Conservation (phyloP, 345 rosid genomes). For the Citrus cavaleriei region DNA sequence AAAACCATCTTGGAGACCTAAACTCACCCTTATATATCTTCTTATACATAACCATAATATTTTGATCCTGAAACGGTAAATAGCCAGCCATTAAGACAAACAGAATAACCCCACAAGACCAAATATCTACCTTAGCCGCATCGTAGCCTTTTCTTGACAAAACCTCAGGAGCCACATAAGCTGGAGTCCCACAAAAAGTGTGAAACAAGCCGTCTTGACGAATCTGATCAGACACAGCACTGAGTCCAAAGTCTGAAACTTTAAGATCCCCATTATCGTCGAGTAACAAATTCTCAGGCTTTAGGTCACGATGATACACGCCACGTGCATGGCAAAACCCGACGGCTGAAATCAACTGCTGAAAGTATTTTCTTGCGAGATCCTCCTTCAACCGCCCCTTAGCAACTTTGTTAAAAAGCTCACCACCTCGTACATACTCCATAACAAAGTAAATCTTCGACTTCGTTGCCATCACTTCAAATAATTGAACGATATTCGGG, state of each 20-base stretch:
- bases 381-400: constrained; percentile 67
- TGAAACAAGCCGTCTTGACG: constrained; percentile 72
- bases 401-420: constrained; percentile 63
- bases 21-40: constrained; percentile 74
- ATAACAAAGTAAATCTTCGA: constrained; percentile 82
- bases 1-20: constrained; percentile 73
- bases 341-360: constrained; percentile 75
- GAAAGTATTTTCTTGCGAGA: constrained; percentile 63
- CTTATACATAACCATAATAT: constrained; percentile 71
- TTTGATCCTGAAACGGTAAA: constrained; percentile 80
- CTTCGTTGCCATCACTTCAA: constrained; percentile 88
- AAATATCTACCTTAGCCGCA: constrained; percentile 79
- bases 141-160: constrained; percentile 67
- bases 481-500: constrained; percentile 72
- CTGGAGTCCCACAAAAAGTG: constrained; percentile 84
- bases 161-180: constrained; percentile 85
- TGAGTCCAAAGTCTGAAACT: constrained; percentile 85
- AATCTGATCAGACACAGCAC: constrained; percentile 74
- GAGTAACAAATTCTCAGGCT: constrained; percentile 78
- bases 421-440: constrained; percentile 84
- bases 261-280: constrained; percentile 73
- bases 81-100: constrained; percentile 75
- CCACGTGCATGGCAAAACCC: constrained; percentile 79
- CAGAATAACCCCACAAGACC: constrained; percentile 91
- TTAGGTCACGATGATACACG: constrained; percentile 80